phyloP scores from a whole-genome alignment of 2,329 filamentous ascomycete species.

The Stromatinia cepivora region DNA sequence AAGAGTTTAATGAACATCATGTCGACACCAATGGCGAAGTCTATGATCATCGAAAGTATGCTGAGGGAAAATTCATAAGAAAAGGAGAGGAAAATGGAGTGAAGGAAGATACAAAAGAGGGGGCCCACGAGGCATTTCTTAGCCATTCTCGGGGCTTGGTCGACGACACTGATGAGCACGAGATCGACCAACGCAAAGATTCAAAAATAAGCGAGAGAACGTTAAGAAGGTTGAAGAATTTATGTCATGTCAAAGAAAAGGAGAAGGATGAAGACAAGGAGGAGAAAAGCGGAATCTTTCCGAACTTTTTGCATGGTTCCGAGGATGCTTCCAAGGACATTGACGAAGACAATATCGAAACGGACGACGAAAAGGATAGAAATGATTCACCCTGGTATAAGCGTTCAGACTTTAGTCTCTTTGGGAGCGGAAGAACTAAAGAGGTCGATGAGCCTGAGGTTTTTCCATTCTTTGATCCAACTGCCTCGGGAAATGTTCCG shows the following conservation, averaged over 20 bases:
- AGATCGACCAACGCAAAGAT: background rate
- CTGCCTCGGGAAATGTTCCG: background rate
- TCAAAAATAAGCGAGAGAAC: background rate
- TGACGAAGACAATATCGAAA: background rate
- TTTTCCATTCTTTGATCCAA: background rate
- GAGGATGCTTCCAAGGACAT: background rate
- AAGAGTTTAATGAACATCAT: background rate
- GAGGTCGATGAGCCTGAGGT: background rate
- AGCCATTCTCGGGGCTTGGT: too few species aligned
- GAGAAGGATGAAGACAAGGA: background rate
- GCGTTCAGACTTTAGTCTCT: rapidly evolving
- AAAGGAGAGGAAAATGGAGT: background rate
- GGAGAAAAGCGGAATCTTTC: background rate
- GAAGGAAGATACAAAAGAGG: background rate
- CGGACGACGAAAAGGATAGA: background rate
- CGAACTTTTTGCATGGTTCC: background rate
- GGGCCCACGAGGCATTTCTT: too few species aligned
- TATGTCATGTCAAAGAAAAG: background rate
- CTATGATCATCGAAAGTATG: background rate
- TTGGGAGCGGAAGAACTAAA: too few species aligned
- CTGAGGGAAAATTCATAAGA: background rate
- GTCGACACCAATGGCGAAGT: background rate
- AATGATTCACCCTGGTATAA: background rate
- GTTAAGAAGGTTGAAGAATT: background rate
- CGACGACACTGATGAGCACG: background rate